Conservation (phyloP, 176 grass and related monocot genomes). For the Avena atlantica region DNA sequence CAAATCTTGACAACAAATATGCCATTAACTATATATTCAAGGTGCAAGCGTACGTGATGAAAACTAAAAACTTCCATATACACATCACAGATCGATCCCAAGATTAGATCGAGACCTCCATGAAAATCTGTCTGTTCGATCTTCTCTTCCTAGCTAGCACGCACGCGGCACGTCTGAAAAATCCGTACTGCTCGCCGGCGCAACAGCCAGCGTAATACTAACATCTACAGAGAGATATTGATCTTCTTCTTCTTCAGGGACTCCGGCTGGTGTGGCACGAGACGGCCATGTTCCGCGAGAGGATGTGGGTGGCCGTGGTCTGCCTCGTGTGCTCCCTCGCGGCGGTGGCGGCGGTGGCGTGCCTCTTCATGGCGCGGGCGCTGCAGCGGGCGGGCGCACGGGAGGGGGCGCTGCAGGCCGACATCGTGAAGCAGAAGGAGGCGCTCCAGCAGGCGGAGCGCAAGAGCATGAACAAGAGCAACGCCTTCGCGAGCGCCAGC, state of each 20-base stretch:
- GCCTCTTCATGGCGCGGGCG: conserved; percentile 1
- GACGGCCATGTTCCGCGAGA: background rate
- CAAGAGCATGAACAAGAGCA: conserved; percentile 93
- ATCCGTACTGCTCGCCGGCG: background rate
- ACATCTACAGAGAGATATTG: background rate
- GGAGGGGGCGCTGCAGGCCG: conserved; percentile 50
- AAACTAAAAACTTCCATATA: background rate
- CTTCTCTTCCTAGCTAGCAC: background rate
- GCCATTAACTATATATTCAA: background rate
- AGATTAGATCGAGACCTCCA: background rate
- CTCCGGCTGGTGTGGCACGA: conserved; percentile 25
- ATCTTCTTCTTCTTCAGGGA: conserved; percentile 16
- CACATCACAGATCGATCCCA: background rate
- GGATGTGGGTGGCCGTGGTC: background rate
- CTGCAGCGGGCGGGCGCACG: conserved; percentile 20
- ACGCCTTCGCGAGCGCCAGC: conserved; percentile 71
- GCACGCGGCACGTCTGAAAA: background rate
- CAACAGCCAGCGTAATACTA: background rate
- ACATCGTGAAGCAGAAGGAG: conserved; percentile 66
- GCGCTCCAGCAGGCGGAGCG: conserved; percentile 73
- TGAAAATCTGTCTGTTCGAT: background rate
- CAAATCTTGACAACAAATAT: background rate
- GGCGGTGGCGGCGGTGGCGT: background rate
- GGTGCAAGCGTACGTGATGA: background rate
- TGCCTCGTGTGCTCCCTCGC: background rate